A percentile compares a stretch with the other conserved stretches of the same genome.
Evolutionary conservation across 139 green algal species (phyloP).

Genomic region (Chlorella sp.): DNA sequence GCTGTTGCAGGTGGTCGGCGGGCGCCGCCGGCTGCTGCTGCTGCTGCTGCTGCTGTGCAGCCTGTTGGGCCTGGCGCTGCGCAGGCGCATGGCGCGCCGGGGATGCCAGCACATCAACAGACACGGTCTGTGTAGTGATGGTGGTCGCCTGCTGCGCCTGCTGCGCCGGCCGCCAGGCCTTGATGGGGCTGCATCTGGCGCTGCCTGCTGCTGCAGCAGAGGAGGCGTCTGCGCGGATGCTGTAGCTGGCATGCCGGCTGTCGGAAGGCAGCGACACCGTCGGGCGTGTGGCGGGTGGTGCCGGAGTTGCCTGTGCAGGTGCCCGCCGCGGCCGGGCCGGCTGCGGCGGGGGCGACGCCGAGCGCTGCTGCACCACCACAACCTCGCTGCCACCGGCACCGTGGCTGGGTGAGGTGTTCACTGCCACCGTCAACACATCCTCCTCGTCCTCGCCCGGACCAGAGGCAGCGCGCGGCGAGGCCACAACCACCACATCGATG

Average conservation of each 20-base stretch:
- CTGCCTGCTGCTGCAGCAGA: neutral
- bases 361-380: neutral
- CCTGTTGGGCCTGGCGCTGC: neutral
- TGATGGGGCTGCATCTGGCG: neutral
- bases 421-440: neutral
- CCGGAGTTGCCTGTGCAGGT: neutral
- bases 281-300: neutral
- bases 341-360: neutral
- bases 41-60: neutral
- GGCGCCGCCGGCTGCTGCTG: neutral
- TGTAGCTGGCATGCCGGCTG: neutral
- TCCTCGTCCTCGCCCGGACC: neutral
- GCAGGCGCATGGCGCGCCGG: neutral
- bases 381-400: neutral
- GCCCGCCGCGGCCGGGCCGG: neutral
- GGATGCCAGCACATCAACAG: too few species aligned
- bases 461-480: neutral
- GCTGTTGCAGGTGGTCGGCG: neutral
- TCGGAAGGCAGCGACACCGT: neutral
- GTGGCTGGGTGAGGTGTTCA: neutral
- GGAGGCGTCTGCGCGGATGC: neutral
- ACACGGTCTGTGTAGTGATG: neutral
- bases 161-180: conserved; percentile 4
- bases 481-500: neutral
- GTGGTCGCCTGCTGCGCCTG: neutral